These are phyloP conservation scores for Laguncularia racemosa DNA, from an alignment of 345 rosid species.

Conservation along the genomic window DNA sequence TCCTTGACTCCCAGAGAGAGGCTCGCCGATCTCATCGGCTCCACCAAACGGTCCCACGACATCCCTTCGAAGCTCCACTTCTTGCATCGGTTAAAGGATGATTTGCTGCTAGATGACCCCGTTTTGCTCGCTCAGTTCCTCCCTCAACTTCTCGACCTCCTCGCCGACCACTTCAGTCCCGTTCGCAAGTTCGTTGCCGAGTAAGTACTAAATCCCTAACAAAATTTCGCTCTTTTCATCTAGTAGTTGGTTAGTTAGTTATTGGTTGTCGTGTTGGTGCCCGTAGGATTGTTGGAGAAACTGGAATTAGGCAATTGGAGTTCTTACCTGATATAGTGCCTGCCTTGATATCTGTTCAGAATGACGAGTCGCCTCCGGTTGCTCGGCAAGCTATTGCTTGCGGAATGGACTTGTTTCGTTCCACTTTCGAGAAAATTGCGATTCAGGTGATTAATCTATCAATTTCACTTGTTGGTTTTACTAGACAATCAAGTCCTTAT, in stretches of 20 bases:
- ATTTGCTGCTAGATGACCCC: slow-evolving; percentile 35
- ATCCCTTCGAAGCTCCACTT: slow-evolving; percentile 59
- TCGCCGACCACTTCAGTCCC: slow-evolving; percentile 51
- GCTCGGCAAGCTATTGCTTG: slow-evolving; percentile 73
- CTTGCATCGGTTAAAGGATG: slow-evolving; percentile 46
- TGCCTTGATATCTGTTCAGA: slow-evolving; percentile 52
- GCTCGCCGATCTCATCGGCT: slow-evolving; percentile 41
- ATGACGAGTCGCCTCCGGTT: slow-evolving; percentile 82
- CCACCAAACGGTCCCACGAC: slow-evolving; percentile 50
- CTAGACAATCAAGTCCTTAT: not conserved
- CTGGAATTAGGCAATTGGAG: slow-evolving; percentile 67
- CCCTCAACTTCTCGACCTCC: slow-evolving; percentile 68
- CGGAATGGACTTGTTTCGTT: slow-evolving; percentile 54
- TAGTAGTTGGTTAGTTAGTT: not conserved
- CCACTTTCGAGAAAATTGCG: slow-evolving; percentile 51
- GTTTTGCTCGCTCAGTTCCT: slow-evolving; percentile 48
- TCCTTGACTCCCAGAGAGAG: slow-evolving; percentile 38
- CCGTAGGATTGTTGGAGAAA: slow-evolving; percentile 73
- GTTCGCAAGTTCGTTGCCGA: slow-evolving; percentile 73
- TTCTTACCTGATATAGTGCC: slow-evolving; percentile 71
- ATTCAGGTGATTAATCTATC: slow-evolving; percentile 42
- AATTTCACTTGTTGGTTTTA: not conserved
- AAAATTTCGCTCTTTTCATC: not conserved
- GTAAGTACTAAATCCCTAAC: slow-evolving; percentile 27
- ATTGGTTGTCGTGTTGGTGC: slow-evolving; percentile 1